phyloP scores from a whole-genome alignment of 257 asterid species.

The Nicotiana knightiana region DNA sequence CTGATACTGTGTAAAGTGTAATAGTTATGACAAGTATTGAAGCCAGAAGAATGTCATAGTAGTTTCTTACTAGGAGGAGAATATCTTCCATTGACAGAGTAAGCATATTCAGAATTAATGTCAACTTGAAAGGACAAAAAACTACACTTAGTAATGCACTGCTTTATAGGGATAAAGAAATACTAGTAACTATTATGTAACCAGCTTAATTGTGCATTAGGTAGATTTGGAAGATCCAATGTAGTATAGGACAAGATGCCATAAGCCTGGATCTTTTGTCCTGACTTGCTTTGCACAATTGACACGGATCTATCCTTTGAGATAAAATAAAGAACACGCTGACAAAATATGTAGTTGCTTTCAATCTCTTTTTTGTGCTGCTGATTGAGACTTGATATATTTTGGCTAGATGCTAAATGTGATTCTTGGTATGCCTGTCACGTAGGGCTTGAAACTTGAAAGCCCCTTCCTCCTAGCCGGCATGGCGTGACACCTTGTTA shows the following conservation, averaged over 20 bases:
- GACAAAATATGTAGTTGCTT: neutral
- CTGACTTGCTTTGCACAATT: neutral
- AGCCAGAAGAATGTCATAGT: conserved; percentile 18
- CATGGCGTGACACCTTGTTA: neutral
- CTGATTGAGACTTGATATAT: neutral
- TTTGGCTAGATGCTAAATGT: neutral
- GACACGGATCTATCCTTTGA: neutral
- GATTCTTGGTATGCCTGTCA: neutral
- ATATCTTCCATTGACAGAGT: conserved; percentile 9
- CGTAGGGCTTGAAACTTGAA: too few species aligned
- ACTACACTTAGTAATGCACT: neutral
- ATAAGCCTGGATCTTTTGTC: conserved; percentile 9
- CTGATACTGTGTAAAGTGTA: neutral
- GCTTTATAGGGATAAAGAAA: neutral
- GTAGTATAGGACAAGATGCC: conserved; percentile 16
- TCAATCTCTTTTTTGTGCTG: neutral
- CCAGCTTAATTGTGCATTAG: neutral
- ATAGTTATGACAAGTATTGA: conserved; percentile 18
- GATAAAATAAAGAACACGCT: neutral
- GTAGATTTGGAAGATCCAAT: neutral
- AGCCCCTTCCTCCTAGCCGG: too few species aligned
- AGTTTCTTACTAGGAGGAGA: neutral
- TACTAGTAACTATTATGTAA: neutral
- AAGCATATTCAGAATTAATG: conserved; percentile 13
- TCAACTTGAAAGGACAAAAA: neutral